Base-by-base conservation (phyloP, 2,329 filamentous ascomycete species). In the Xylariomycetidae sp. region DNA sequence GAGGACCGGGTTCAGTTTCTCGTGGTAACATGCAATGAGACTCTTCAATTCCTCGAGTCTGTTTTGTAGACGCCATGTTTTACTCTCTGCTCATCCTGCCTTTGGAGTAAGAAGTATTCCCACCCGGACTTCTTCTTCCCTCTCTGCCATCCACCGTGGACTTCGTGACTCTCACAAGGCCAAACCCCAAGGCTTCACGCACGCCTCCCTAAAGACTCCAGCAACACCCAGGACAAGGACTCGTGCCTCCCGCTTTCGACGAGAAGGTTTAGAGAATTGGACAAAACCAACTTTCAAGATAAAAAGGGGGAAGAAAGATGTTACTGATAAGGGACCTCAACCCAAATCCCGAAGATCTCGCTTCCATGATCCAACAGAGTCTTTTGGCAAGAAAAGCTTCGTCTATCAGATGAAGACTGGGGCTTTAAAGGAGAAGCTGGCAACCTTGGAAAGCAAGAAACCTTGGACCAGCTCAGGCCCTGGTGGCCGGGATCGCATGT, bases 81-180 rank as follows among this genome's bases (percentile, higher is more conserved):
- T 53, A 25, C 27, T 37, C 20, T 23, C 8, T 23, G 8, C n/a
- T 23, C 20, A 8, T 23, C 20, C n/a, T 23, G 8, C 8, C 20
- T n/a, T 23, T n/a, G 8, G 20, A 8, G 8, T 23, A 32, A 22
- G 23, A 31, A 25, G 15, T 39, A 32, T 28, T 31, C 26, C 27
- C 36, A 23, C 20, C 20, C 20, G 8, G 8, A 23, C 8, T 8
- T 38, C 27, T 40, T 71, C 73, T 15, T 81, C 78, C 26, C 69
- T 86, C 39, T 83, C 82, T 8, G 82, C 82, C 27, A 88, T 88
- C 50, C 74, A 79, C 44, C 68, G 72, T 28, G 83, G 83, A 11
- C 66, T 87, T 34, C 75, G 79, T 16, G 40, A 49, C 22, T 64
- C 60, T 14, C 44, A 62, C 36, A 57, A 57, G 34, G 50, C 52